Evolutionary conservation across 2,329 filamentous ascomycete species (phyloP).

Genomic region (Xylariaceae sp.): DNA sequence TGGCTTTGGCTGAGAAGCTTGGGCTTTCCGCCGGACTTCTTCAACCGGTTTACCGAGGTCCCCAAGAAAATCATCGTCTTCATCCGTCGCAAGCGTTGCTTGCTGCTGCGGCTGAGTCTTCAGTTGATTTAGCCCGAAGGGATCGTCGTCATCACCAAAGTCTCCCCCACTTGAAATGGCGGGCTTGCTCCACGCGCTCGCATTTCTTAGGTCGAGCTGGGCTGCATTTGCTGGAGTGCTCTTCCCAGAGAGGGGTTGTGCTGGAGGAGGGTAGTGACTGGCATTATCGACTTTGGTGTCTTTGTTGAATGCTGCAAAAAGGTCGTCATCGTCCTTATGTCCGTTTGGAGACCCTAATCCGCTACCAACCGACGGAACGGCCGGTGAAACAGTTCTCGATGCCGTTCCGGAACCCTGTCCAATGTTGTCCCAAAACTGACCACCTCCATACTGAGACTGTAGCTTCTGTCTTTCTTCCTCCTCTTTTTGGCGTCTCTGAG

Average conservation of each 20-base stretch:
- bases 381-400: conserved; percentile 51
- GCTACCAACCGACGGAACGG: conserved; percentile 37
- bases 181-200: conserved; percentile 55
- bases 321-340: conserved; percentile 62
- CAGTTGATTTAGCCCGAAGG: conserved; percentile 77
- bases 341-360: conserved; percentile 34
- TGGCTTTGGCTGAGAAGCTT: conserved; percentile 43
- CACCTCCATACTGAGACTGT: conserved; percentile 77
- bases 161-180: conserved; percentile 35
- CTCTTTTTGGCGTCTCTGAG: conserved; percentile 71
- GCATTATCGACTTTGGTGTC: conserved; percentile 69
- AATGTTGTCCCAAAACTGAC: conserved; percentile 75
- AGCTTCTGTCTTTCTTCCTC: conserved; percentile 71
- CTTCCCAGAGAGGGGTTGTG: conserved; percentile 43
- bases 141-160: conserved; percentile 72
- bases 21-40: conserved; percentile 57
- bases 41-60: conserved; percentile 67
- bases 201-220: conserved; percentile 54
- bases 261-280: conserved; percentile 64
- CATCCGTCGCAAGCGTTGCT: conserved; percentile 36
- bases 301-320: conserved; percentile 69
- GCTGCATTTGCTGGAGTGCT: conserved; percentile 50
- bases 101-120: conserved; percentile 42
- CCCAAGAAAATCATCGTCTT: conserved; percentile 68
- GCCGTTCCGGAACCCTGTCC: conserved; percentile 55